These are phyloP conservation scores for Phytopythium chamaehyphon DNA, from an alignment of 352 stramenopile species.

Conservation along the genomic window DNA sequence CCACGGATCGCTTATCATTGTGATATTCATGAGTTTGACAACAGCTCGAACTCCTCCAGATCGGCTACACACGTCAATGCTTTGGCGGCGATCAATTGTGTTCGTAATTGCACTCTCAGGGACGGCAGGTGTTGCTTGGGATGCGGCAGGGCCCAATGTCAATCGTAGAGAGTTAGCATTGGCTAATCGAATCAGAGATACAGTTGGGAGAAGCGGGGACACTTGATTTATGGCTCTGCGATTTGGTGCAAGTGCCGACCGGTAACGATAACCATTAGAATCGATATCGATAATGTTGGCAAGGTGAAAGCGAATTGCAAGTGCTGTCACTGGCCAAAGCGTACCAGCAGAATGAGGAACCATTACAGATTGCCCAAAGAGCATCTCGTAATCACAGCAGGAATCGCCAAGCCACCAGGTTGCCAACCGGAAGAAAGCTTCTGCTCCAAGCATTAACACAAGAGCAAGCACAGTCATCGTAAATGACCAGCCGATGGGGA, in stretches of 20 bases:
- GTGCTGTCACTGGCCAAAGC: constrained; percentile 16
- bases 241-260: too few relatives aligned
- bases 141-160: background rate
- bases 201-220: too few relatives aligned
- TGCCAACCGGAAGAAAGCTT: background rate
- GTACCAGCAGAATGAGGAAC: constrained; percentile 6
- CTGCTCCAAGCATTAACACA: background rate
- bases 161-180: too few relatives aligned
- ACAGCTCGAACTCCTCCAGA: constrained; percentile 4
- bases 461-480: constrained; percentile 1
- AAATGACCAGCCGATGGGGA: background rate
- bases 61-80: constrained; percentile 2
- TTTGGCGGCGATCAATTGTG: background rate
- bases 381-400: background rate
- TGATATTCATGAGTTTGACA: constrained; percentile 41
- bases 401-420: background rate
- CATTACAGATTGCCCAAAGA: background rate
- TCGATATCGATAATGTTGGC: too few relatives aligned
- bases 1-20: constrained; percentile 50
- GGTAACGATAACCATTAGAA: too few relatives aligned
- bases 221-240: too few relatives aligned
- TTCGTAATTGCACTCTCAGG: too few relatives aligned
- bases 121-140: background rate
- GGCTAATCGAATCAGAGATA: too few relatives aligned
- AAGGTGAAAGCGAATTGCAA: constrained; percentile 18